Conservation (phyloP, 257 asterid species). For the Echium plantagineum region DNA sequence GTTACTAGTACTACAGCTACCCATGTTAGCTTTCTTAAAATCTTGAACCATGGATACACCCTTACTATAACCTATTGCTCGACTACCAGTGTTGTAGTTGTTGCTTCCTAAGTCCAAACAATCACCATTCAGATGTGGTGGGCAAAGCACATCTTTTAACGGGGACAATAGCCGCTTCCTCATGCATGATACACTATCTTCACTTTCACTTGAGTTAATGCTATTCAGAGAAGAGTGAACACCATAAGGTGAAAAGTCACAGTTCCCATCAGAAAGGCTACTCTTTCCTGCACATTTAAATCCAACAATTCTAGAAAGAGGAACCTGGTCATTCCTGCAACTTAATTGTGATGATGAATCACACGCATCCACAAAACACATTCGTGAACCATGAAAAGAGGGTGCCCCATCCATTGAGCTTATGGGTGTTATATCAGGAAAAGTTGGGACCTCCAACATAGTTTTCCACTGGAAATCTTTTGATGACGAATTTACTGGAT, state of each 20-base stretch:
- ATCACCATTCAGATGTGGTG: conserved; percentile 35
- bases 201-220: conserved; percentile 21
- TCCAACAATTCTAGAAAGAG: conserved; percentile 52
- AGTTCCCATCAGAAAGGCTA: conserved; percentile 13
- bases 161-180: conserved; percentile 70
- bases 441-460: conserved; percentile 20
- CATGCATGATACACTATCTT: conserved; percentile 29
- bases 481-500: conserved; percentile 27
- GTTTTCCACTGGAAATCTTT: conserved; percentile 31
- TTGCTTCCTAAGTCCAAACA: conserved; percentile 39
- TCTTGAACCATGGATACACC: conserved; percentile 29
- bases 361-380: conserved; percentile 13
- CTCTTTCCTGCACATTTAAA: conserved; percentile 29
- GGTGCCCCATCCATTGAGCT: conserved; percentile 17
- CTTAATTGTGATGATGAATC: conserved; percentile 21
- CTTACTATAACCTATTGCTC: conserved; percentile 14
- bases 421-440: conserved; percentile 19
- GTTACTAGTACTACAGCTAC: conserved; percentile 23
- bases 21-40: conserved; percentile 46
- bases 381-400: conserved; percentile 13
- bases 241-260: conserved; percentile 15
- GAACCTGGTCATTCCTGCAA: conserved; percentile 26
- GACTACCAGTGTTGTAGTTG: conserved; percentile 16
- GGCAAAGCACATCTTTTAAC: conserved; percentile 33
- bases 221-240: conserved; percentile 14